Conservation (phyloP, 805 yeast genomes). For the Torulaspora indica region DNA sequence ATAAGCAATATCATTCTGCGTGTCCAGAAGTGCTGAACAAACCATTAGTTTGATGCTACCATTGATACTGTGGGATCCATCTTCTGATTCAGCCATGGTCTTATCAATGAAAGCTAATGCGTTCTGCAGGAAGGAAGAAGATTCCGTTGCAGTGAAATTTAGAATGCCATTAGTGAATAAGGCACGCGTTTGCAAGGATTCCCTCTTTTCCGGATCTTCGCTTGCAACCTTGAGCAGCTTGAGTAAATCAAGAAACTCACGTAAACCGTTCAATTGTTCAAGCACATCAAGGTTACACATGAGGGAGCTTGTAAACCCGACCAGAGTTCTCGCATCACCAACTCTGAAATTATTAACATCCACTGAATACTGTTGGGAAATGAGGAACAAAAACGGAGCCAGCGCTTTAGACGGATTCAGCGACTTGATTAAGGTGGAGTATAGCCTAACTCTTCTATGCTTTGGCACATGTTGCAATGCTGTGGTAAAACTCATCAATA, state of each 20-base stretch:
- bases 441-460: conserved; percentile 86
- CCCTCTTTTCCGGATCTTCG: conserved; percentile 37
- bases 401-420: conserved; percentile 64
- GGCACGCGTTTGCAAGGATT: conserved; percentile 46
- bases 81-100: conserved; percentile 40
- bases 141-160: conserved; percentile 46
- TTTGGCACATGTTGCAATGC: conserved; percentile 95
- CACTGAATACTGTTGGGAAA: conserved; percentile 72
- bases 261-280: conserved; percentile 60
- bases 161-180: conserved; percentile 60
- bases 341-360: conserved; percentile 51
- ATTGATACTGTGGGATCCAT: conserved; percentile 25
- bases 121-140: conserved; percentile 45
- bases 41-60: conserved; percentile 50
- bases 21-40: conserved; percentile 47
- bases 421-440: conserved; percentile 70
- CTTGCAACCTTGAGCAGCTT: conserved; percentile 37
- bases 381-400: conserved; percentile 66
- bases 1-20: conserved; percentile 16
- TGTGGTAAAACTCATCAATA: conserved; percentile 83
- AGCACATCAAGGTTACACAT: conserved; percentile 60
- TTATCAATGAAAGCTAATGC: conserved; percentile 55
- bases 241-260: conserved; percentile 43
- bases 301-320: conserved; percentile 70
- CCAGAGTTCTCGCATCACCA: conserved; percentile 60